Conservation (phyloP, 306 rosid species). For the Echinosophora koreensis region DNA sequence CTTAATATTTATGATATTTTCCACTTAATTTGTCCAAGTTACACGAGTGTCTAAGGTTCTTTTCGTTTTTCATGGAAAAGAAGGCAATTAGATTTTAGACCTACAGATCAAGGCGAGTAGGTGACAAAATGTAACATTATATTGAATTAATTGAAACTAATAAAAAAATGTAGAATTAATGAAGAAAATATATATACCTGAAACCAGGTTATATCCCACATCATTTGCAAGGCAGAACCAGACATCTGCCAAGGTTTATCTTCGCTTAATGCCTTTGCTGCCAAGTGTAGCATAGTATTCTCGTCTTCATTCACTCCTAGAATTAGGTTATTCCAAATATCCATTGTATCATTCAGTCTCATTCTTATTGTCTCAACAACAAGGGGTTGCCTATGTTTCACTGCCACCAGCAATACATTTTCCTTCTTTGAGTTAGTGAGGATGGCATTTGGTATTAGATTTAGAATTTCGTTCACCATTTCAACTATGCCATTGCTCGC, state of each 20-base stretch:
- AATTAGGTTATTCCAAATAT: slow-evolving; percentile 43
- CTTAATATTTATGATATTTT: too few species aligned
- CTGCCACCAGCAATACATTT: slow-evolving; percentile 51
- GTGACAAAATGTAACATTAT: background rate
- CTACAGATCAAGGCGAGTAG: too few species aligned
- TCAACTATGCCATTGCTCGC: slow-evolving; percentile 51
- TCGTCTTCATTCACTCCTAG: background rate
- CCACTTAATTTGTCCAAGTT: too few species aligned
- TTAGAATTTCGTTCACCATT: slow-evolving; percentile 38
- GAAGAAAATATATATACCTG: slow-evolving; percentile 33
- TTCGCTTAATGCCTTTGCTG: slow-evolving; percentile 16
- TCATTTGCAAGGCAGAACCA: slow-evolving; percentile 57
- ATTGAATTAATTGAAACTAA: too few species aligned
- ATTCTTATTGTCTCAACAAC: slow-evolving; percentile 33
- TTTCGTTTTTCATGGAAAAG: too few species aligned
- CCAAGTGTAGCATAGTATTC: slow-evolving; percentile 50
- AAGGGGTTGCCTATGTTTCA: slow-evolving; percentile 40
- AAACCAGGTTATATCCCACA: slow-evolving; percentile 63
- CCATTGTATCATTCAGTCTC: background rate
- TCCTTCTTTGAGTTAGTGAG: slow-evolving; percentile 40
- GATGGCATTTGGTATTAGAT: slow-evolving; percentile 35
- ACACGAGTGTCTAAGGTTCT: too few species aligned
- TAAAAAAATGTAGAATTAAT: background rate
- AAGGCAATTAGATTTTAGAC: too few species aligned
- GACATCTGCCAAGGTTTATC: slow-evolving; percentile 49